These are phyloP conservation scores for Yarrowia hollandica DNA, from an alignment of 805 yeast genomes.

Conservation along the genomic window DNA sequence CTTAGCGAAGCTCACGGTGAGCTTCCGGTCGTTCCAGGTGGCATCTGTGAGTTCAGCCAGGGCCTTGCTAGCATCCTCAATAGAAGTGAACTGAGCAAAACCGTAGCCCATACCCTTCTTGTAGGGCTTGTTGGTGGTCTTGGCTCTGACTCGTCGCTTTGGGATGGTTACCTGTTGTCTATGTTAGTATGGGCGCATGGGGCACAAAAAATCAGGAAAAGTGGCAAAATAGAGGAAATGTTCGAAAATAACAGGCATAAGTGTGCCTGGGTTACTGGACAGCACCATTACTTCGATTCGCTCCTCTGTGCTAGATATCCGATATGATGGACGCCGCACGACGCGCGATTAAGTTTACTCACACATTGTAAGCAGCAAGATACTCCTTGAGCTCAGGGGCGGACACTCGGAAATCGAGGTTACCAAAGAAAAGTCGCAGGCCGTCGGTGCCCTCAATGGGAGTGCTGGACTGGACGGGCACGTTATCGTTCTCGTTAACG, in stretches of 20 bases:
- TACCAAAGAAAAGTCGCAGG: conserved; percentile 26
- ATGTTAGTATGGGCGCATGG: conserved; percentile 12
- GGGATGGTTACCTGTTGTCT: conserved; percentile 28
- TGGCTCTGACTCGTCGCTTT: conserved; percentile 23
- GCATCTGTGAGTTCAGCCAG: conserved; percentile 44
- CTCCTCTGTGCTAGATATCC: neutral
- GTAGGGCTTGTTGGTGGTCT: conserved; percentile 30
- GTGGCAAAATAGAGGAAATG: neutral
- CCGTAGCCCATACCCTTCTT: conserved; percentile 53
- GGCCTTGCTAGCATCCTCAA: conserved; percentile 47
- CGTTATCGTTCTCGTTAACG: conserved; percentile 23
- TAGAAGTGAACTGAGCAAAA: conserved; percentile 48
- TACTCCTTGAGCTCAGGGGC: conserved; percentile 29
- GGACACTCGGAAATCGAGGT: conserved; percentile 23
- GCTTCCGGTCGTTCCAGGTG: conserved; percentile 37
- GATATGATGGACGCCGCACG: conserved; percentile 15
- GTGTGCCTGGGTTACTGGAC: too few species aligned
- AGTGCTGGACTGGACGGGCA: conserved; percentile 11
- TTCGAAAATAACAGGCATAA: too few species aligned
- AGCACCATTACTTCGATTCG: neutral
- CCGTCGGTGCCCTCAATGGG: conserved; percentile 25
- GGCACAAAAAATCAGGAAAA: neutral
- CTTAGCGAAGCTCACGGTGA: conserved; percentile 42
- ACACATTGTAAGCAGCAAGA: conserved; percentile 27
- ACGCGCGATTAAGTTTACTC: conserved; percentile 28